Evolutionary conservation across 768 basidiomycete species (phyloP).

Genomic region (Russula vinacea): DNA sequence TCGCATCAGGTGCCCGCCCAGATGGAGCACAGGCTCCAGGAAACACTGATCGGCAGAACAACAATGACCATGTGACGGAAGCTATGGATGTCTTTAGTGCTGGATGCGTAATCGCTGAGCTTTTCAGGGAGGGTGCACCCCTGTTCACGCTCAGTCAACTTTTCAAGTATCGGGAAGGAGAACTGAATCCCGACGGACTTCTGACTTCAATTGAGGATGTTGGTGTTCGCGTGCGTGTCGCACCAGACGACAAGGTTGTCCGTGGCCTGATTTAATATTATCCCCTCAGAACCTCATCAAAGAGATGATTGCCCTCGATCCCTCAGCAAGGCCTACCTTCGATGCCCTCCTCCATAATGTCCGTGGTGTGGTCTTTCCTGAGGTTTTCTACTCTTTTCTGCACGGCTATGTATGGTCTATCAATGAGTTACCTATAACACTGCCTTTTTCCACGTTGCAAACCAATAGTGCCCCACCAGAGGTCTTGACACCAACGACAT

Average conservation of each 20-base stretch:
- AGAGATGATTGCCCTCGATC: conserved; percentile 85
- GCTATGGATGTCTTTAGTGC: conserved; percentile 96
- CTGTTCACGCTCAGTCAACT: conserved; percentile 92
- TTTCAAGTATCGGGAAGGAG: conserved; percentile 89
- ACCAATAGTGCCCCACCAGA: conserved; percentile 8
- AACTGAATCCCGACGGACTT: conserved; percentile 69
- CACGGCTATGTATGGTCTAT: conserved; percentile 83
- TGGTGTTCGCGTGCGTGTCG: conserved; percentile 66
- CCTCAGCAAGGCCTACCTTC: conserved; percentile 74
- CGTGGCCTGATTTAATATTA: conserved; percentile 1
- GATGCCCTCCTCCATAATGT: conserved; percentile 71
- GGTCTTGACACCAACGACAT: conserved; percentile 12
- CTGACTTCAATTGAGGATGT: conserved; percentile 75
- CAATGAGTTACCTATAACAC: conserved; percentile 58
- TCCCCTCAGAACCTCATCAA: conserved; percentile 69
- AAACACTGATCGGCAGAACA: conserved; percentile 55
- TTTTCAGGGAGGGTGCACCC: conserved; percentile 91
- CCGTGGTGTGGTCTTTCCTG: conserved; percentile 80
- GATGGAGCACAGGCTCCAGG: conserved; percentile 31
- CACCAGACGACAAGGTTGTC: conserved; percentile 5
- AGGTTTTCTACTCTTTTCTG: conserved; percentile 92
- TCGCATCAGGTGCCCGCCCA: conserved; percentile 63
- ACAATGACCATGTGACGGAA: conserved; percentile 84
- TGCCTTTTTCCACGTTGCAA: conserved; percentile 39
- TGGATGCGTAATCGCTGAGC: conserved; percentile 92